Percentiles rank a stretch among this genome's conserved stretches.
Conservation (phyloP, 768 basidiomycete species). For the Lactarius akahatsu region DNA sequence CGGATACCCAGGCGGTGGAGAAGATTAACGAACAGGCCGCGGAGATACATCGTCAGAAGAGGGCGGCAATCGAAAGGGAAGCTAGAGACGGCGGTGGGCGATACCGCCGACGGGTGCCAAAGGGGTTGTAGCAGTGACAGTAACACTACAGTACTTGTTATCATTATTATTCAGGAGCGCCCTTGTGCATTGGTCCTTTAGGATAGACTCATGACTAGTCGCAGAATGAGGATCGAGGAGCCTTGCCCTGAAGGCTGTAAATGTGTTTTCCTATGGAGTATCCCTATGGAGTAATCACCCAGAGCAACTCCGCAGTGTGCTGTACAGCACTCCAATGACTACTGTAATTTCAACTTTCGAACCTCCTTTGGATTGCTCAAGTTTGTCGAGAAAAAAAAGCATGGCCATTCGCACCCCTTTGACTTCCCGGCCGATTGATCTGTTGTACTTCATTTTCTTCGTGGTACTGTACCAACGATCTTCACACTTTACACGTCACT, state of each 20-base stretch:
- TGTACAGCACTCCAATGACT: not conserved
- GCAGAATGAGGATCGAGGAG: not conserved
- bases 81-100: slow-evolving; percentile 36
- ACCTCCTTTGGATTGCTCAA: not conserved
- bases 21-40: slow-evolving; percentile 73
- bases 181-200: not conserved
- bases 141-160: not conserved
- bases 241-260: no score
- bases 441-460: slow-evolving; percentile 72
- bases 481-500: not conserved
- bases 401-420: slow-evolving; percentile 39
- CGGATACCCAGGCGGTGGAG: slow-evolving; percentile 75
- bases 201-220: not conserved
- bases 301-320: no score
- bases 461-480: slow-evolving; percentile 43
- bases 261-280: no score
- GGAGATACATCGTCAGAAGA: slow-evolving; percentile 70
- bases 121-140: not conserved
- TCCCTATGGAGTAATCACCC: no score
- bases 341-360: not conserved
- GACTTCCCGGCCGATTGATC: slow-evolving; percentile 57
- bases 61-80: slow-evolving; percentile 56
- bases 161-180: not conserved
- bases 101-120: slow-evolving; percentile 14
- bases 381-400: not conserved